Evolutionary conservation across 495 filamentous ascomycete genomes (phyloP), one percentile per base, ranked within the genome.

Genomic region (Trichoderma orchidacearum): DNA sequence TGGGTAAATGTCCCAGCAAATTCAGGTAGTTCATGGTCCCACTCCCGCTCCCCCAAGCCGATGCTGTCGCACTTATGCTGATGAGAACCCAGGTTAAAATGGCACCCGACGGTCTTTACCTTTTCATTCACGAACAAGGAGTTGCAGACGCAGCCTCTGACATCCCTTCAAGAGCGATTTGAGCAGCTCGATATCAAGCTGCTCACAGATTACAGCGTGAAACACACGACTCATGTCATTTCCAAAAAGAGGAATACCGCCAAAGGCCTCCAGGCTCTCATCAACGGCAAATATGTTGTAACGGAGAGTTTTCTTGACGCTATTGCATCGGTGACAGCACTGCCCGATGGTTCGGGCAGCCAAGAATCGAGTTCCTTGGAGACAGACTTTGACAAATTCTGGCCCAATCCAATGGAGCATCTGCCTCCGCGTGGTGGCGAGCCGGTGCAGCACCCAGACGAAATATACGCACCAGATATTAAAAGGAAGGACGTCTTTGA

Each of bases 161-260:
- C 86, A 12, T 75, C 70, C 1, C 76, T 86, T 21, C 80, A 82
- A 58, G 74, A 78, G 30, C 78, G 77, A 41, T 75, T 96, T 8
- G 88, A 91, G 63, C 79, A 82, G 56, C 78, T 94, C 29, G 94
- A 95, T 68, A 86, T 97, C 64, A 98, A 97, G 64, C 83, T 85
- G 17, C 72, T 87, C 38, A 73, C 78, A 18, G 81, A 85, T 15
- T 97, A 87, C 65, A 72, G 90, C 2, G 66, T 77, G 34, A 79
- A 69, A 36, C 67, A 75, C 0, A 96, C 93, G 0, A 94, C 92
- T 0, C 91, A 98, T 67, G 85, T 95, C 18, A 83, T 97, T 18
- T 83, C 88, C 15, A 85, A 80, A 64, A 96, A 95, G 69, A 80
- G 93, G 36, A 98, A 98, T 68, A 90, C 86, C 0, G 80, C 90